Evolutionary conservation across 1,284 basidiomycete species (phyloP).

Genomic region (Papiliotrema nemorosa): DNA sequence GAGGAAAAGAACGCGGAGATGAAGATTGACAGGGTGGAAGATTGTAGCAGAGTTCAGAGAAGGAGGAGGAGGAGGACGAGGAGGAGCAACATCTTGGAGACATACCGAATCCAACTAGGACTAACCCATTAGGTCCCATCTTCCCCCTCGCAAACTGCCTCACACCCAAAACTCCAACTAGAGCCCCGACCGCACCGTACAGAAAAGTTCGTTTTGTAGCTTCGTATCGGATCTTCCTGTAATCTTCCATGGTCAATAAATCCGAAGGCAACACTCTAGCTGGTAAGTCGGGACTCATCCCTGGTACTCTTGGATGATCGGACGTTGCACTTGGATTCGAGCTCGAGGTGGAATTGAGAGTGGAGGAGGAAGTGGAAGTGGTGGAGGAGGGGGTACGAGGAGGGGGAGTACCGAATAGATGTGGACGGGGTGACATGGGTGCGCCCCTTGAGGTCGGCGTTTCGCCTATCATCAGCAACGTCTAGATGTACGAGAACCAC

Average conservation of each 20-base stretch:
- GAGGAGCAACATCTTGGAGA: neutral
- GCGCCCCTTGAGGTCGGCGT: neutral
- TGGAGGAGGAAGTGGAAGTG: too few relatives aligned
- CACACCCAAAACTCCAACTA: neutral
- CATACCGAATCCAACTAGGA: neutral
- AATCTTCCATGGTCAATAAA: conserved; percentile 5
- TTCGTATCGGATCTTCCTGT: conserved; percentile 2
- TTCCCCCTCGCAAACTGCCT: conserved; percentile 2
- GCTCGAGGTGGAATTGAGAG: too few relatives aligned
- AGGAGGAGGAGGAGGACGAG: too few relatives aligned
- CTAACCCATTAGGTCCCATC: neutral
- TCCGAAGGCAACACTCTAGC: conserved; percentile 2
- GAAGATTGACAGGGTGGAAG: too few relatives aligned
- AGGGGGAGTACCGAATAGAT: neutral
- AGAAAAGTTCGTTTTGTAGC: neutral
- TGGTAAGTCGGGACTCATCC: too few relatives aligned
- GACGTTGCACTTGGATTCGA: too few relatives aligned
- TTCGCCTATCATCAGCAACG: too few relatives aligned
- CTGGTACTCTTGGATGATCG: too few relatives aligned
- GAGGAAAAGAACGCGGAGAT: too few relatives aligned
- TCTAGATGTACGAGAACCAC: too few relatives aligned
- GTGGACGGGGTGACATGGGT: neutral
- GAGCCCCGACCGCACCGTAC: neutral
- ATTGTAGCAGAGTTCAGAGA: too few relatives aligned
- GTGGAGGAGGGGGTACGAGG: neutral